A percentile compares a stretch with the other conserved stretches of the same genome.
Evolutionary conservation across 306 rosid genomes (phyloP).

Genomic region (Vigna mungo): DNA sequence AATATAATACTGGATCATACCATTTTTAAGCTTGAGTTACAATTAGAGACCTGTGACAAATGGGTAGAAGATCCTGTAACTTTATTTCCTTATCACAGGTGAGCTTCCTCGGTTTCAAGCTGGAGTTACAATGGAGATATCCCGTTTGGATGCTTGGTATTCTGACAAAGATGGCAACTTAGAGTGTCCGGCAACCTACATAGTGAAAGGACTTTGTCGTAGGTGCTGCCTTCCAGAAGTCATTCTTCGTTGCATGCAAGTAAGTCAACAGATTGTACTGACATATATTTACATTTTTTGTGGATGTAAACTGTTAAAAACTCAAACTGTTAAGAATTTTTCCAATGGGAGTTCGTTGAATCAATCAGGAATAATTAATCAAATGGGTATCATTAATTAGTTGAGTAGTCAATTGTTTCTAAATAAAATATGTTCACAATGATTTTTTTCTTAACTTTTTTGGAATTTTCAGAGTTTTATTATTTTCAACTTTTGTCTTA

Average conservation of each 20-base stretch:
- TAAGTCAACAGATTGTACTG: constrained; percentile 47
- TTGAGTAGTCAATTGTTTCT: constrained; percentile 25
- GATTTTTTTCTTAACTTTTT: neutral
- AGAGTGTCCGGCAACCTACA: constrained; percentile 73
- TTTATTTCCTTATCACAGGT: constrained; percentile 60
- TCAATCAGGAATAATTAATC: constrained; percentile 7
- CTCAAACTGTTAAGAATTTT: neutral
- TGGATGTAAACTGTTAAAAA: neutral
- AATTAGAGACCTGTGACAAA: constrained; percentile 25
- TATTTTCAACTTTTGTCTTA: constrained; percentile 29
- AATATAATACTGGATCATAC: constrained; percentile 3
- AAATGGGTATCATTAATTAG: constrained; percentile 17
- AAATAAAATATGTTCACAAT: neutral
- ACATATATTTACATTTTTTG: neutral
- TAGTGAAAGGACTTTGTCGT: constrained; percentile 88
- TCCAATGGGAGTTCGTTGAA: constrained; percentile 2
- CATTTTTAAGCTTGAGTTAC: constrained; percentile 32
- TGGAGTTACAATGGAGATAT: constrained; percentile 92
- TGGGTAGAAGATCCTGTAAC: constrained; percentile 33
- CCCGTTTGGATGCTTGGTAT: constrained; percentile 92
- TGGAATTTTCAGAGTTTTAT: constrained; percentile 13
- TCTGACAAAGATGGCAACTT: constrained; percentile 70
- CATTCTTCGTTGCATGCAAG: constrained; percentile 96
- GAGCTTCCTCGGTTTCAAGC: constrained; percentile 96
- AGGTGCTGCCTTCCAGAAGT: constrained; percentile 95